These are phyloP conservation scores for Fonsecaea monophora DNA, from an alignment of 2,329 filamentous ascomycete genomes.

Conservation along the genomic window DNA sequence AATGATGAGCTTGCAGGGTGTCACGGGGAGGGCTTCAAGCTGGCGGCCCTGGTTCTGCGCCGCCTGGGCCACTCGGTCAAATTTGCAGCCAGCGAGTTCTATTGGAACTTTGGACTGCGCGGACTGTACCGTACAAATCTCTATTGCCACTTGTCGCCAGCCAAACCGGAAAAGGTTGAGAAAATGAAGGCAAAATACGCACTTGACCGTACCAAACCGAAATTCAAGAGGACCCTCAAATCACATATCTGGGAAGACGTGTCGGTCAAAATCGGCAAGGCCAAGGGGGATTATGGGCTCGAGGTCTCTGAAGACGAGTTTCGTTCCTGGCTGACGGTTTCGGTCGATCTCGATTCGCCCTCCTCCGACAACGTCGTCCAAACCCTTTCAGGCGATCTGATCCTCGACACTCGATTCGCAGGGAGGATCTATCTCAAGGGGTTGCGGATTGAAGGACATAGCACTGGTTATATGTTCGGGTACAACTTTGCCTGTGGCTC, in stretches of 20 bases:
- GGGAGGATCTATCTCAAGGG: conserved; percentile 31
- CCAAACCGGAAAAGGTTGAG: conserved; percentile 17
- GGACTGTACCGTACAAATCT: conserved; percentile 15
- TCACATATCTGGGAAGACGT: conserved; percentile 34
- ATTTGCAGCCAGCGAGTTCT: conserved; percentile 32
- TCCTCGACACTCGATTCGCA: conserved; percentile 21
- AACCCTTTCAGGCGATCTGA: conserved; percentile 21
- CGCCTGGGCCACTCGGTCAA: conserved; percentile 35
- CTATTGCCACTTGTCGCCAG: conserved; percentile 9
- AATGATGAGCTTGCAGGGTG: conserved; percentile 34
- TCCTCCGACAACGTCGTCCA: conserved; percentile 18
- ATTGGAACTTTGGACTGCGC: conserved; percentile 39
- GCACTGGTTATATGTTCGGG: conserved; percentile 14
- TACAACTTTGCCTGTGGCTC: conserved; percentile 25
- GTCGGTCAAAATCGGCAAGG: conserved; percentile 26
- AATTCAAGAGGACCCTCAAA: conserved; percentile 20
- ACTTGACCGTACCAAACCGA: not conserved
- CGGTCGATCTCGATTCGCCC: conserved; percentile 28
- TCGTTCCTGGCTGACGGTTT: conserved; percentile 26
- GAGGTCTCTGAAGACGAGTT: conserved; percentile 23
- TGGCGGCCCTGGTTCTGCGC: conserved; percentile 41
- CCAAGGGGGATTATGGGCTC: not conserved
- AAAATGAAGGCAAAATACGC: conserved; percentile 19
- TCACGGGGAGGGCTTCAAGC: conserved; percentile 43
- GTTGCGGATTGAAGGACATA: conserved; percentile 18